phyloP scores from a whole-genome alignment of 169 alveolate genomes.

The Plasmodium gaboni region DNA sequence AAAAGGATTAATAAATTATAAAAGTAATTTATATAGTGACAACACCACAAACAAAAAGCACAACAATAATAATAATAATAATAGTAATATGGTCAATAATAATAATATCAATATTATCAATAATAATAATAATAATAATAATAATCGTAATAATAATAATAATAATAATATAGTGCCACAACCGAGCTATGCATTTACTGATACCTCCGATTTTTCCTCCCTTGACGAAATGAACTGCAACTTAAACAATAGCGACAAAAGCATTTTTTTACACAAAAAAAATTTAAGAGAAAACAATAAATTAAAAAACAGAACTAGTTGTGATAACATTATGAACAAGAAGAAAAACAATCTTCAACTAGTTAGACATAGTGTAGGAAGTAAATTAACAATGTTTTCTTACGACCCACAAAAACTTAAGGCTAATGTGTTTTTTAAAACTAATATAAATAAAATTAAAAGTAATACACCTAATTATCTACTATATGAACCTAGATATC shows the following conservation, averaged over 20 bases:
- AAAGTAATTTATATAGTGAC: conserved; percentile 1
- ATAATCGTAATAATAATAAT: neutral
- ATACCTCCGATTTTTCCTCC: conserved; percentile 71
- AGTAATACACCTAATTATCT: neutral
- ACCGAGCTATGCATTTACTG: conserved; percentile 40
- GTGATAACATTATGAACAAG: conserved; percentile 41
- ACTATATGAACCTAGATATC: no score
- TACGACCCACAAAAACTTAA: conserved; percentile 16
- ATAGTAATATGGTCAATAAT: neutral
- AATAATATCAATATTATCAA: neutral
- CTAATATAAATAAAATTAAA: conserved; percentile 18
- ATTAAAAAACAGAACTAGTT: conserved; percentile 48
- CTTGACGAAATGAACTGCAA: conserved; percentile 63
- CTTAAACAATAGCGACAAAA: conserved; percentile 37
- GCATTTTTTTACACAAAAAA: conserved; percentile 9
- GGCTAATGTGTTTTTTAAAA: conserved; percentile 13
- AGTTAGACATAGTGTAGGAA: conserved; percentile 60
- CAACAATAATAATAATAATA: neutral
- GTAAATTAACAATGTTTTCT: conserved; percentile 20
- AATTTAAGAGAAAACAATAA: conserved; percentile 1
- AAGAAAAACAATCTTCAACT: conserved; percentile 28
- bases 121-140: neutral
- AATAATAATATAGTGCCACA: conserved; percentile 7
- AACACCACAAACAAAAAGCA: neutral
- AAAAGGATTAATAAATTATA: conserved; percentile 29